Base-by-base conservation (phyloP, 2,329 filamentous ascomycete genomes). In the Diaporthe sp. region DNA sequence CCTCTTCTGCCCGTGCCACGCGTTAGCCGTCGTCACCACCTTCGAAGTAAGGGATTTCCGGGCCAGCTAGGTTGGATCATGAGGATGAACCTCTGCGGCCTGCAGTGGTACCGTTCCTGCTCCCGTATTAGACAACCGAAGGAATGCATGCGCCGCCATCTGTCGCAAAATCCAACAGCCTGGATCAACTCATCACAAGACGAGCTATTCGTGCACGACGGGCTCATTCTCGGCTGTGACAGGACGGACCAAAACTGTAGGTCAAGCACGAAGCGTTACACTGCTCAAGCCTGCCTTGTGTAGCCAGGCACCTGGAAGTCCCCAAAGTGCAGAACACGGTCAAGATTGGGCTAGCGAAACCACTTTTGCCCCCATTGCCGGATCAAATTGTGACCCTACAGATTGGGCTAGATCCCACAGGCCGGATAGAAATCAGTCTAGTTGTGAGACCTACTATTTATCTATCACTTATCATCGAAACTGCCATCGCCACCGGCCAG, bases 211-310 rank as follows among this genome's bases (percentile, higher is more conserved):
- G 34, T 55, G 65, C 65, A 63, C 49, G 34, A 34, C 71, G n/a
- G 17, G 25, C 3, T 42, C 57, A 55, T 20, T 49, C 71, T 72
- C 34, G 47, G 31, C 47, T 42, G 57, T 72, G 57, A 72, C 34
- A 51, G 71, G 71, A 17, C 28, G 47, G 10, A 49, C 5, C 34
- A 3, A 15, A 34, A 13, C 2, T 28, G 12, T 15, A 42, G 34
- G 34, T 28, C 65, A 55, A 47, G 47, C 65, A 70, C 37, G 31
- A 42, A n/a, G 31, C 13, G 65, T 70, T 70, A 70, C 65, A 70
- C 65, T 70, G 65, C 65, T 70, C 65, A 70, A 70, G 65, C 47
- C 22, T 4, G 34, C 44, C 28, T 67, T 37, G 63, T 51, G 61
- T n/a, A 67, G 61, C 61, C 42, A 31, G 61, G 20, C 42, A 49